Evolutionary conservation across 768 basidiomycete species (phyloP).

Genomic region (Dictyophora rubrovolvata): DNA sequence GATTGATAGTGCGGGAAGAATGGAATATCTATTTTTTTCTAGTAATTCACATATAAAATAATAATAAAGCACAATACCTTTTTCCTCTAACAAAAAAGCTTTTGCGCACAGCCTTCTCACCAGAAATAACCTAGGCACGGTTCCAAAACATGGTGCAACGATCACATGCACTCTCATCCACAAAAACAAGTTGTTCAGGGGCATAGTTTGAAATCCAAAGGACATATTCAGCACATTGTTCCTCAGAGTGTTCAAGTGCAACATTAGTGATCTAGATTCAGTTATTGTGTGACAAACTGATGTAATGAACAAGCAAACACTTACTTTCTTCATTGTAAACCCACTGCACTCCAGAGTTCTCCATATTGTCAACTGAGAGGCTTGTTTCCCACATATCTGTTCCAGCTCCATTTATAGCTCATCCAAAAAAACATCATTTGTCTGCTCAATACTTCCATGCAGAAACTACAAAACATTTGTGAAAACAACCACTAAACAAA

Average conservation of each 20-base stretch:
- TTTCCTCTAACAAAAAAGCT: slow-evolving; percentile 15
- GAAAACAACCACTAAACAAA: no score
- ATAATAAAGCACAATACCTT: slow-evolving; percentile 12
- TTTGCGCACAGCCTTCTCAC: slow-evolving; percentile 6
- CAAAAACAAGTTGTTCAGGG: slow-evolving; percentile 13
- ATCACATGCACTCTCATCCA: slow-evolving; percentile 13
- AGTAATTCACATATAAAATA: background rate
- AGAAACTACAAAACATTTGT: no score
- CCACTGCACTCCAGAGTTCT: slow-evolving; percentile 13
- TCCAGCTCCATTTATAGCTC: slow-evolving; percentile 12
- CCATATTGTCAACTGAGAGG: slow-evolving; percentile 13
- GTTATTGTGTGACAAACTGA: background rate
- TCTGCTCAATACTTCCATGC: background rate
- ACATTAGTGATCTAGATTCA: slow-evolving; percentile 8
- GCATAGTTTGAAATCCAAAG: slow-evolving; percentile 6
- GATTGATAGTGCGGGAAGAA: slow-evolving; percentile 22
- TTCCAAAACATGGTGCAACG: background rate
- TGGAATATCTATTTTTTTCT: slow-evolving; percentile 18
- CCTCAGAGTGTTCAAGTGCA: slow-evolving; percentile 13
- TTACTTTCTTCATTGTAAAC: slow-evolving; percentile 17
- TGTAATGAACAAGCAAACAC: background rate
- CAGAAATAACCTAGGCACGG: slow-evolving; percentile 9
- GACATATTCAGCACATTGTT: slow-evolving; percentile 10
- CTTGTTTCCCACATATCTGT: slow-evolving; percentile 4
- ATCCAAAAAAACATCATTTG: slow-evolving; percentile 8